A percentile compares a stretch with the other conserved stretches of the same genome.
These are phyloP conservation scores for Citrullus amarus DNA, from an alignment of 306 rosid species.

Conservation along the genomic window DNA sequence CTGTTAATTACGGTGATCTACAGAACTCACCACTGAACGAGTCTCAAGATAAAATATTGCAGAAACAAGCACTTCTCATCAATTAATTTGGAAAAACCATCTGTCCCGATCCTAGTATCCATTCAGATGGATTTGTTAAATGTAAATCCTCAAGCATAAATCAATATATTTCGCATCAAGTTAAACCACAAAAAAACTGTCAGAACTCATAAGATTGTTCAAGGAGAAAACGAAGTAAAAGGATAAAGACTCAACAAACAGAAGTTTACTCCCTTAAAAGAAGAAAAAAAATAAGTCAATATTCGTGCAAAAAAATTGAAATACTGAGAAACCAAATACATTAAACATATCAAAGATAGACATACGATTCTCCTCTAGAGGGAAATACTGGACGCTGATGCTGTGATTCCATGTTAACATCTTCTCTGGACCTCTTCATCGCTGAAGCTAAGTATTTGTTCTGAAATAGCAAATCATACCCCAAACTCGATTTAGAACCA, in stretches of 20 bases:
- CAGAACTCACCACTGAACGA: not conserved
- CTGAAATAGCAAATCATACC: conserved; percentile 46
- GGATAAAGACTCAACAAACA: not conserved
- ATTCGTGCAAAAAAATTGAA: not conserved
- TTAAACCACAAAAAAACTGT: not conserved
- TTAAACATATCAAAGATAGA: not conserved
- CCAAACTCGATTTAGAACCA: conserved; percentile 22
- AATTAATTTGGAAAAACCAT: not conserved
- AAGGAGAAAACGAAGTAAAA: not conserved
- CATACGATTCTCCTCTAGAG: conserved; percentile 67
- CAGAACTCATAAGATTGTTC: not conserved
- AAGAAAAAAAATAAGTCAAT: not conserved
- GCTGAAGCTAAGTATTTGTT: conserved; percentile 15
- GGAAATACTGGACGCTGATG: conserved; percentile 45
- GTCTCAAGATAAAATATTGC: not conserved
- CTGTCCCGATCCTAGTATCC: not conserved
- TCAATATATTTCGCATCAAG: not conserved
- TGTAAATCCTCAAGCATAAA: not conserved
- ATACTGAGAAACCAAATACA: not conserved
- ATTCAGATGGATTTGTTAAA: not conserved
- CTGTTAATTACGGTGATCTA: conserved; percentile 3
- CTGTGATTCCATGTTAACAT: conserved; percentile 46
- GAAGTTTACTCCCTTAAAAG: not conserved
- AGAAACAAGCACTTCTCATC: not conserved
- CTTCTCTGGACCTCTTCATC: conserved; percentile 85